Conservation (phyloP, 2,329 filamentous ascomycete species). For the Sclerotiophoma versabilis region DNA sequence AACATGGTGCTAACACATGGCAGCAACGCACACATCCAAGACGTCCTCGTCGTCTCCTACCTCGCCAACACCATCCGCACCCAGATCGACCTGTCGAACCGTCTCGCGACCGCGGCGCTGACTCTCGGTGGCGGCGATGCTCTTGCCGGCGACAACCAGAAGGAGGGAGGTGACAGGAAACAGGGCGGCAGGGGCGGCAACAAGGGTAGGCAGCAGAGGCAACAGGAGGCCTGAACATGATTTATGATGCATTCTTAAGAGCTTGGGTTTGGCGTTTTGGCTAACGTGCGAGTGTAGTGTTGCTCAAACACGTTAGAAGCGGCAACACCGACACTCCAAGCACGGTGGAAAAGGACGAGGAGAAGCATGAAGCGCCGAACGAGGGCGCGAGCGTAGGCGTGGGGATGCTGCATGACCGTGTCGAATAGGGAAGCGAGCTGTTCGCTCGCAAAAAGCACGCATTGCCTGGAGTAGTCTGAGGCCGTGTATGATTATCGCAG, state of each 20-base stretch:
- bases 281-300: slow-evolving; percentile 20
- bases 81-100: slow-evolving; percentile 97
- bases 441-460: background rate
- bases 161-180: slow-evolving; percentile 42
- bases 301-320: slow-evolving; percentile 10
- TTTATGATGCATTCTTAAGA: slow-evolving; percentile 24
- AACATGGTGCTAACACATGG: slow-evolving; percentile 35
- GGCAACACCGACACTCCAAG: slow-evolving; percentile 10
- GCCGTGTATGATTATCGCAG: slow-evolving; percentile 23
- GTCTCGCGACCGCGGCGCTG: slow-evolving; percentile 73
- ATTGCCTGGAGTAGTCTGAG: slow-evolving; percentile 14
- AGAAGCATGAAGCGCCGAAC: background rate
- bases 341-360: slow-evolving; percentile 14
- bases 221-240: slow-evolving; percentile 42
- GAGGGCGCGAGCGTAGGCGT: slow-evolving; percentile 5
- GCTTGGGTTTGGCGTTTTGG: slow-evolving; percentile 32
- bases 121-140: slow-evolving; percentile 55
- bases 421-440: background rate
- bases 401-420: slow-evolving; percentile 11
- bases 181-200: slow-evolving; percentile 40
- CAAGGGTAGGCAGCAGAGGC: slow-evolving; percentile 44
- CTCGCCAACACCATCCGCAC: slow-evolving; percentile 98
- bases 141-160: slow-evolving; percentile 44
- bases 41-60: slow-evolving; percentile 97
- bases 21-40: slow-evolving; percentile 98